Conservation (phyloP, 352 stramenopile genomes). For the Halophytophthora batemanensis region DNA sequence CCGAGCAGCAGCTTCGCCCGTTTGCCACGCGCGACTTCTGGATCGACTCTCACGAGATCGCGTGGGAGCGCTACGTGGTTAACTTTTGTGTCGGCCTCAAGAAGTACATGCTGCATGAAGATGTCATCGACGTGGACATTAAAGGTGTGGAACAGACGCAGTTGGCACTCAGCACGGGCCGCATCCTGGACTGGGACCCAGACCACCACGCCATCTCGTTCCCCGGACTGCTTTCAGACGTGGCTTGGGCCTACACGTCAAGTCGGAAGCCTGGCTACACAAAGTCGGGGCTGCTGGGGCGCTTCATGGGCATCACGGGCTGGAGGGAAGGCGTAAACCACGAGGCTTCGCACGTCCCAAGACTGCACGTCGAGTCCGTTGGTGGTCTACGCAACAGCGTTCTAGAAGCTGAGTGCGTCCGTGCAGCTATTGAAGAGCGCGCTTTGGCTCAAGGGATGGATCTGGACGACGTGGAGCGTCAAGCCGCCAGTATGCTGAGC, state of each 20-base stretch:
- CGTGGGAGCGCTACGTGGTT: conserved; percentile 83
- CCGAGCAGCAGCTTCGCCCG: conserved; percentile 28
- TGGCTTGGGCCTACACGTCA: conserved; percentile 88
- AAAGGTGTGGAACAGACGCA: conserved; percentile 78
- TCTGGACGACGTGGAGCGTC: conserved; percentile 43
- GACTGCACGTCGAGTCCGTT: conserved; percentile 59
- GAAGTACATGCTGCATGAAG: conserved; percentile 79
- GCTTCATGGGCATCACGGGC: conserved; percentile 84
- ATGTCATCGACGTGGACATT: conserved; percentile 82
- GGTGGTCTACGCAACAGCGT: conserved; percentile 68
- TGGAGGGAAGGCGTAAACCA: conserved; percentile 86
- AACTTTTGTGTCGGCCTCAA: conserved; percentile 85
- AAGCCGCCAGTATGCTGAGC: conserved; percentile 62
- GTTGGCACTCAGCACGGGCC: conserved; percentile 71
- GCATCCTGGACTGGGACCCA: conserved; percentile 84
- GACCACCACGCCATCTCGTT: conserved; percentile 89
- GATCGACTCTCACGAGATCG: conserved; percentile 70
- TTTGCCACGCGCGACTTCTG: conserved; percentile 45
- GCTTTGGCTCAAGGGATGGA: conserved; percentile 27
- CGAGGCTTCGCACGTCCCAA: conserved; percentile 81
- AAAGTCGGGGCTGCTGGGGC: conserved; percentile 72
- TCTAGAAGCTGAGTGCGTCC: conserved; percentile 58
- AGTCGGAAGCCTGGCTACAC: conserved; percentile 87
- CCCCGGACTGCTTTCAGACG: conserved; percentile 75
- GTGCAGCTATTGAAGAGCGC: conserved; percentile 44